Conservation (phyloP, 2,329 filamentous ascomycete species). For the Tolypocladium paradoxum region DNA sequence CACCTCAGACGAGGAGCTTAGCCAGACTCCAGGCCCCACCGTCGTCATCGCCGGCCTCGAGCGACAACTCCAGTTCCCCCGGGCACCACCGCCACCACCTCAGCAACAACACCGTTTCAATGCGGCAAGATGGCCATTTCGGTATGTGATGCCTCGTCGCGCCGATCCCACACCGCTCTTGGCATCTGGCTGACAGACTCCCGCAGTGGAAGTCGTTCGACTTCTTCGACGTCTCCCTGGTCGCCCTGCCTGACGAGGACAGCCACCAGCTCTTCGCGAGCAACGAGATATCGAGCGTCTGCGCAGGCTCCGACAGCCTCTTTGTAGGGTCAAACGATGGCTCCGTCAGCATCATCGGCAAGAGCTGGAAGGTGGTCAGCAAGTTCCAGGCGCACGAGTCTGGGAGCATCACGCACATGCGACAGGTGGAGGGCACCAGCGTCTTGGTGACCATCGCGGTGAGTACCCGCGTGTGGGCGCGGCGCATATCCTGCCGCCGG, state of each 20-base stretch:
- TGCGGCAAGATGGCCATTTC: slow-evolving; percentile 14
- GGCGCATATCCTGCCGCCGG: background rate
- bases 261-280: slow-evolving; percentile 70
- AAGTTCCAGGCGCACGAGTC: slow-evolving; percentile 79
- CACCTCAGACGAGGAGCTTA: no score
- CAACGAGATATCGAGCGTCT: slow-evolving; percentile 72
- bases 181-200: background rate
- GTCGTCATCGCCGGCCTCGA: background rate
- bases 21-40: background rate
- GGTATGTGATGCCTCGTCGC: slow-evolving; percentile 4
- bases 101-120: slow-evolving; percentile 2
- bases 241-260: slow-evolving; percentile 71
- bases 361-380: slow-evolving; percentile 75
- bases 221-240: slow-evolving; percentile 92
- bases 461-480: slow-evolving; percentile 10
- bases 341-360: slow-evolving; percentile 75
- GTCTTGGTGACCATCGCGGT: slow-evolving; percentile 72
- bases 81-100: background rate
- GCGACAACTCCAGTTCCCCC: background rate
- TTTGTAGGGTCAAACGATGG: slow-evolving; percentile 84
- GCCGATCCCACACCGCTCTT: background rate
- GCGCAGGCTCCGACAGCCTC: slow-evolving; percentile 77
- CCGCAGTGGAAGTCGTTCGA: slow-evolving; percentile 94
- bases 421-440: slow-evolving; percentile 78
- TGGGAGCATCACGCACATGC: slow-evolving; percentile 79